phyloP scores from a whole-genome alignment of 169 alveolate genomes.

The Eimeria sp. region DNA sequence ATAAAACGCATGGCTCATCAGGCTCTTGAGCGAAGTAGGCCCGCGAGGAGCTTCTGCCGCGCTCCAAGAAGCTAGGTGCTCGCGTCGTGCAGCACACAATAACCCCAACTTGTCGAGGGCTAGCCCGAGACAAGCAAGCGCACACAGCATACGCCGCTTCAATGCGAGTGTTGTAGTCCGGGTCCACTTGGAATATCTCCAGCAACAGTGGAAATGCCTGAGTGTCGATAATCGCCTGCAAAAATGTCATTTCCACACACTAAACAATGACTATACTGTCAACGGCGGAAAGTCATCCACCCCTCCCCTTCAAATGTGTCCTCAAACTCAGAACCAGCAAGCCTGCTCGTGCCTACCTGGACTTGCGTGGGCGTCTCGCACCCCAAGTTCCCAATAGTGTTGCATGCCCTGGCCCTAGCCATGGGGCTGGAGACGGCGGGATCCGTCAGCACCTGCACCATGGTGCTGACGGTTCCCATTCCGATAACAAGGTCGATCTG shows the following conservation, averaged over 20 bases:
- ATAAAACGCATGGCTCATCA: constrained; percentile 73
- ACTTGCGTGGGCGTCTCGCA: constrained; percentile 92
- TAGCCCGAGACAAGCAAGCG: constrained; percentile 91
- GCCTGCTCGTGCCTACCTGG: constrained; percentile 49
- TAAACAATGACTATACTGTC: neutral
- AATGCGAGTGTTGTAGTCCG: constrained; percentile 90
- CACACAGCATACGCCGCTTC: constrained; percentile 95
- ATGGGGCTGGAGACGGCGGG: constrained; percentile 88
- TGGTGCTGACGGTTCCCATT: constrained; percentile 87
- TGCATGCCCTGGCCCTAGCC: constrained; percentile 93
- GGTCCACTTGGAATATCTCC: constrained; percentile 88
- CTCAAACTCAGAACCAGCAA: neutral
- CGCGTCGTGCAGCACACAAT: constrained; percentile 91
- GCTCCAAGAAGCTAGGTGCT: constrained; percentile 67
- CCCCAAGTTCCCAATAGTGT: constrained; percentile 93
- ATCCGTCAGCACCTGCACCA: constrained; percentile 90
- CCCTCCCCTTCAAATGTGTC: neutral
- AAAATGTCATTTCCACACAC: constrained; percentile 48
- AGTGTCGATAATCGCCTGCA: constrained; percentile 89
- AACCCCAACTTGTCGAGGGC: constrained; percentile 91
- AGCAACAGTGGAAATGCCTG: constrained; percentile 91
- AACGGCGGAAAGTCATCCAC: neutral
- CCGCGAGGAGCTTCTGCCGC: constrained; percentile 50
- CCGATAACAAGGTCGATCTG: constrained; percentile 89
- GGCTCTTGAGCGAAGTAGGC: constrained; percentile 57